Conservation (phyloP, 2,329 filamentous ascomycete species). For the Fusarium sp. region DNA sequence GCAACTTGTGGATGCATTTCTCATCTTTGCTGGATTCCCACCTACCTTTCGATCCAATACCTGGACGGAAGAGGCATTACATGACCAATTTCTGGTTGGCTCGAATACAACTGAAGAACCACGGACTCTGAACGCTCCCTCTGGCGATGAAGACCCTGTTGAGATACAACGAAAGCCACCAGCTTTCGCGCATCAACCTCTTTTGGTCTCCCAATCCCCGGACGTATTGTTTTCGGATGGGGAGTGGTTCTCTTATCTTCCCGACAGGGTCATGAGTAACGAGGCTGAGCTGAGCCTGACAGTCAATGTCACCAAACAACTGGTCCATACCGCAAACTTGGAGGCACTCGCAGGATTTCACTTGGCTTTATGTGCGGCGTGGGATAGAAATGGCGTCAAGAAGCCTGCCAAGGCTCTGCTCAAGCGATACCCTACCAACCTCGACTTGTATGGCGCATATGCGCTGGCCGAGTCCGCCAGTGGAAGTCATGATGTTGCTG, state of each 20-base stretch:
- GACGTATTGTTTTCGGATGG: constrained; percentile 64
- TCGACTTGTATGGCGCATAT: constrained; percentile 82
- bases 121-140: background rate
- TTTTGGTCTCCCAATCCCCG: constrained; percentile 49
- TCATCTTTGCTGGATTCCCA: constrained; percentile 75
- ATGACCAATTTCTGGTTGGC: constrained; percentile 45
- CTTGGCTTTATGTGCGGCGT: constrained; percentile 72
- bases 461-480: constrained; percentile 75
- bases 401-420: constrained; percentile 80
- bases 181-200: constrained; percentile 45
- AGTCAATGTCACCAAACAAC: constrained; percentile 64
- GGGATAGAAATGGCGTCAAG: constrained; percentile 65
- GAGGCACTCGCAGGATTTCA: constrained; percentile 71
- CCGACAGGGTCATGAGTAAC: constrained; percentile 34
- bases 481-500: constrained; percentile 66
- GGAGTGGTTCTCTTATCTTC: constrained; percentile 58
- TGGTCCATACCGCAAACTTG: constrained; percentile 59
- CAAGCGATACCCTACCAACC: constrained; percentile 72
- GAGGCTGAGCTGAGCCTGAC: constrained; percentile 59
- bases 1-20: constrained; percentile 74
- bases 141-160: constrained; percentile 25
- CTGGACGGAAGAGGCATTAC: constrained; percentile 45
- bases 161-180: constrained; percentile 40
- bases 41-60: constrained; percentile 49
- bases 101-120: constrained; percentile 1